Conservation (phyloP, 805 yeast species). For the Candida ovalis region DNA sequence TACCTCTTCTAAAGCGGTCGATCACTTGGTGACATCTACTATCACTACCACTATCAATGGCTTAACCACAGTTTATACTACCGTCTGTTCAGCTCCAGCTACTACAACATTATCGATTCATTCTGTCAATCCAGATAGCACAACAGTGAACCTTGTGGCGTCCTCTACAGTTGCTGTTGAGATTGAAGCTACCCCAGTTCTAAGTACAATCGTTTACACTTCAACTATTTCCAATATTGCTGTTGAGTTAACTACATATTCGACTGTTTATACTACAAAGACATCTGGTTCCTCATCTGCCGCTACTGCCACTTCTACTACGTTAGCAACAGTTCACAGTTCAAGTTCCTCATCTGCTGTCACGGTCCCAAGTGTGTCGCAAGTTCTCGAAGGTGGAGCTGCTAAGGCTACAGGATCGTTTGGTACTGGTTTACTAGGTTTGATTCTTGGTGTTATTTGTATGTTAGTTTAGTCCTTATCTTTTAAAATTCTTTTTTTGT, state of each 20-base stretch:
- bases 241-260: slow-evolving; percentile 25
- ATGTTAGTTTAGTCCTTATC: slow-evolving; percentile 3
- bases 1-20: slow-evolving; percentile 3
- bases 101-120: slow-evolving; percentile 1
- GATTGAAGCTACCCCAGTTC: slow-evolving; percentile 12
- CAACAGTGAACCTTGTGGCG: slow-evolving; percentile 19
- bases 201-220: slow-evolving; percentile 21
- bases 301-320: slow-evolving; percentile 1
- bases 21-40: slow-evolving; percentile 9
- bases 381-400: slow-evolving; percentile 13
- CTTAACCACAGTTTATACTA: slow-evolving; percentile 1
- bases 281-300: no score
- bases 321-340: slow-evolving; percentile 1
- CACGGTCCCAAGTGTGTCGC: slow-evolving; percentile 10
- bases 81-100: slow-evolving; percentile 6
- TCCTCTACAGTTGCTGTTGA: slow-evolving; percentile 19
- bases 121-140: slow-evolving; percentile 2
- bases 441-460: slow-evolving; percentile 9
- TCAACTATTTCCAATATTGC: slow-evolving; percentile 22
- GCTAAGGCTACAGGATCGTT: slow-evolving; percentile 5
- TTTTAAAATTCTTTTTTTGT: neutral
- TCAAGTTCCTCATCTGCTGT: slow-evolving; percentile 4
- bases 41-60: slow-evolving; percentile 2
- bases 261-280: slow-evolving; percentile 4
- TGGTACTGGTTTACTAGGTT: slow-evolving; percentile 11